Conservation (phyloP, 805 yeast genomes). For the Lachancea kluyveri region DNA sequence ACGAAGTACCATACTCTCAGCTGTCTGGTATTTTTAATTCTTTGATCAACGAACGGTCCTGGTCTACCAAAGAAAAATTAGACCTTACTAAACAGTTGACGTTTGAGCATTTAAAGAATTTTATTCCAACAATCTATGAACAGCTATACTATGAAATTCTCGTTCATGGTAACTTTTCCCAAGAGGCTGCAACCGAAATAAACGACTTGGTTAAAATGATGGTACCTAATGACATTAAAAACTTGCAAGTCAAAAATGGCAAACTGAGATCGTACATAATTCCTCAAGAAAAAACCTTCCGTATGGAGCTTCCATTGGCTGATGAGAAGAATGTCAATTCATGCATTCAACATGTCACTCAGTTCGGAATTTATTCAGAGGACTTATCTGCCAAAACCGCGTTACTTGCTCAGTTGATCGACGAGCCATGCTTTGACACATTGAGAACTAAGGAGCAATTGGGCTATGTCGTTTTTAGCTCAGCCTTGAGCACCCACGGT, state of each 20-base stretch:
- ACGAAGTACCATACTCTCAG: constrained; percentile 72
- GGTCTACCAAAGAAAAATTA: constrained; percentile 57
- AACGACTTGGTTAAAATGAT: constrained; percentile 40
- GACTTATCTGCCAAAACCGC: constrained; percentile 47
- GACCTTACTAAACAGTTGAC: constrained; percentile 40
- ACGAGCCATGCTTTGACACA: constrained; percentile 86
- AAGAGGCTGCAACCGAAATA: constrained; percentile 47
- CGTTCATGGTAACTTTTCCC: constrained; percentile 65
- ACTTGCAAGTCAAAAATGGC: constrained; percentile 20
- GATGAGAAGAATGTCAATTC: constrained; percentile 77
- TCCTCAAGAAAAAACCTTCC: constrained; percentile 34
- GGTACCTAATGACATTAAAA: constrained; percentile 37
- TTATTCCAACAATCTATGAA: constrained; percentile 46
- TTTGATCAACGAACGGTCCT: constrained; percentile 66
- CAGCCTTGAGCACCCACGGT: constrained; percentile 61
- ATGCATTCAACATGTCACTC: constrained; percentile 72
- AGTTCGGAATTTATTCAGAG: constrained; percentile 51
- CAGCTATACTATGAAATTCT: constrained; percentile 67
- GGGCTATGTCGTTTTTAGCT: constrained; percentile 89
- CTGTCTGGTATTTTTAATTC: constrained; percentile 56
- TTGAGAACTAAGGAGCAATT: constrained; percentile 91
- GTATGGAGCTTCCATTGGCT: constrained; percentile 44
- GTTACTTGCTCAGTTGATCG: constrained; percentile 62
- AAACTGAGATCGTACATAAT: constrained; percentile 38
- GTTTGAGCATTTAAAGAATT: constrained; percentile 44